Evolutionary conservation across 176 grass and related monocot species (phyloP).

Genomic region (Musa itinerans): DNA sequence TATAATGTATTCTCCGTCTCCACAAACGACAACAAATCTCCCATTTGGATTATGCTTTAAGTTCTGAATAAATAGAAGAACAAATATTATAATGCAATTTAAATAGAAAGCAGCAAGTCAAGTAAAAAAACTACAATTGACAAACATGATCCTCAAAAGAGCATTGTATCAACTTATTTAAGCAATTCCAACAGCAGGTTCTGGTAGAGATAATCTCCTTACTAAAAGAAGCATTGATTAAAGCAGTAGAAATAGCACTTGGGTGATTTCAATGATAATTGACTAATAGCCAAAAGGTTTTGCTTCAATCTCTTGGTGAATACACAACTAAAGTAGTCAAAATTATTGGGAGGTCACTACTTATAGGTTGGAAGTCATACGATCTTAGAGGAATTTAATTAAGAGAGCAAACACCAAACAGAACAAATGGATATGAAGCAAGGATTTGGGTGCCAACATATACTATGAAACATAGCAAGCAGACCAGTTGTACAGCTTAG

Average conservation of each 20-base stretch:
- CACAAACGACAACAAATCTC: conserved; percentile 91
- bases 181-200: background rate
- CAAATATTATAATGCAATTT: background rate
- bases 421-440: too few relatives aligned
- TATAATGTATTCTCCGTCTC: conserved; percentile 98
- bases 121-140: background rate
- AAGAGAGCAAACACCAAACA: too few relatives aligned
- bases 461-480: too few relatives aligned
- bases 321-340: background rate
- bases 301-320: background rate
- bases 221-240: background rate
- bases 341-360: background rate
- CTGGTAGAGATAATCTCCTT: background rate
- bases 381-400: too few relatives aligned
- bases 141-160: background rate
- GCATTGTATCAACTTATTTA: background rate
- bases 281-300: background rate
- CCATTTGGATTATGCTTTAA: conserved; percentile 99
- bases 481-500: too few relatives aligned
- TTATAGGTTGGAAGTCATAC: too few relatives aligned
- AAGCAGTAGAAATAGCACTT: background rate
- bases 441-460: too few relatives aligned
- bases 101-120: background rate
- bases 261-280: background rate
- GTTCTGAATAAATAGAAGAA: conserved; percentile 48